Percentiles rank a stretch among this genome's conserved stretches.
phyloP scores from a whole-genome alignment of 352 stramenopile species.

The Pilasporangium apinafurcum region DNA sequence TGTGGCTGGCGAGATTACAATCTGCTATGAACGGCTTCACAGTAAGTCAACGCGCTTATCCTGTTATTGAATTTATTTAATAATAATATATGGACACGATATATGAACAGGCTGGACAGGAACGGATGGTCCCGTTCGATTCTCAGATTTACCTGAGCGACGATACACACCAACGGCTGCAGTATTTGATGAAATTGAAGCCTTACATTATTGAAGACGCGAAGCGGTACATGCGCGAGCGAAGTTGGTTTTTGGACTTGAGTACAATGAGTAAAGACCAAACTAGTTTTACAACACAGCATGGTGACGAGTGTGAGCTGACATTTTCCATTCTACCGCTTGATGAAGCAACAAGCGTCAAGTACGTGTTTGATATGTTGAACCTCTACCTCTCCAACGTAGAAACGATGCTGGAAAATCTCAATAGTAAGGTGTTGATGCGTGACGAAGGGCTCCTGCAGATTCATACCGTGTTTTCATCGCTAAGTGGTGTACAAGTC shows the following conservation, averaged over 20 bases:
- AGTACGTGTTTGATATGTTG: constrained; percentile 42
- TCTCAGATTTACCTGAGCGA: neutral
- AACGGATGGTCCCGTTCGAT: neutral
- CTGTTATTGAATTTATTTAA: no score
- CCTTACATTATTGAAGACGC: no score
- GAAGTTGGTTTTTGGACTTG: neutral
- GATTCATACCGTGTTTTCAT: neutral
- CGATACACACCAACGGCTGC: neutral
- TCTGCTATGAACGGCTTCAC: neutral
- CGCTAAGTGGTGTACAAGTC: neutral
- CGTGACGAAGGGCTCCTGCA: neutral
- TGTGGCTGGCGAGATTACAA: neutral
- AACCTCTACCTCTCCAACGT: constrained; percentile 43
- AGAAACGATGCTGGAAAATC: constrained; percentile 48
- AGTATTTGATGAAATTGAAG: neutral
- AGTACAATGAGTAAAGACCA: neutral
- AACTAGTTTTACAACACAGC: neutral
- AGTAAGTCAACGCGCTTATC: neutral
- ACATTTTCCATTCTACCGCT: constrained; percentile 35
- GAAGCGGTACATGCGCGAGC: constrained; percentile 1
- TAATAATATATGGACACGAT: neutral
- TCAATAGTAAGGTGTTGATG: neutral
- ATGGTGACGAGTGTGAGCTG: constrained; percentile 24
- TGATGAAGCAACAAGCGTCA: constrained; percentile 25
- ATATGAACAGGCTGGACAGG: neutral